A percentile compares a stretch with the other conserved stretches of the same genome.
Conservation (phyloP, 23 red algal species). For the Agarophyton chilense region DNA sequence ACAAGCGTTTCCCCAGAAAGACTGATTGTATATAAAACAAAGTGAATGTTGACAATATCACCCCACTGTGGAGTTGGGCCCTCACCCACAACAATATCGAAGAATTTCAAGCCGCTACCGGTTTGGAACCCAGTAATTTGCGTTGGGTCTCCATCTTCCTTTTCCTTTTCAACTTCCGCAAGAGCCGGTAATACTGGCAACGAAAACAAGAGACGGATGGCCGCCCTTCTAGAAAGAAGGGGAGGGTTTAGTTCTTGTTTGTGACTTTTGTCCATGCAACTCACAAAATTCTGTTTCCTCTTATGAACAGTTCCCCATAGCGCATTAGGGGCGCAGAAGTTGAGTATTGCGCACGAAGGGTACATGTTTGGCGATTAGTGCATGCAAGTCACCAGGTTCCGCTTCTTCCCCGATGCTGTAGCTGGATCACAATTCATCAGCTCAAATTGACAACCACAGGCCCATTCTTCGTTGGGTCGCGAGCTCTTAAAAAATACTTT, state of each 20-base stretch:
- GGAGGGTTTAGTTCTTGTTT: neutral
- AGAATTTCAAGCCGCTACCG: conserved; percentile 67
- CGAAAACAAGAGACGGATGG: neutral
- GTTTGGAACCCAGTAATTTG: conserved; percentile 51
- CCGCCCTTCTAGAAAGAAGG: neutral
- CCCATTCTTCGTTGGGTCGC: too few species aligned
- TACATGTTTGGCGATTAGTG: neutral
- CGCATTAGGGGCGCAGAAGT: neutral
- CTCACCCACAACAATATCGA: conserved; percentile 71
- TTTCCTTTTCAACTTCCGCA: neutral
- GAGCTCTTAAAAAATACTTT: too few species aligned
- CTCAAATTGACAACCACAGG: too few species aligned
- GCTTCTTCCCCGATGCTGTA: too few species aligned
- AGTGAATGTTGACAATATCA: conserved; percentile 86
- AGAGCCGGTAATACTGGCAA: neutral
- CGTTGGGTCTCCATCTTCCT: neutral
- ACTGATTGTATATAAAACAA: conserved; percentile 78
- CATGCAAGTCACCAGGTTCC: too few species aligned
- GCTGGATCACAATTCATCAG: too few species aligned
- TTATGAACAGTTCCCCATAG: neutral
- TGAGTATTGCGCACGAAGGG: neutral
- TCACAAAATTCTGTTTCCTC: neutral
- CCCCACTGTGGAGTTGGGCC: conserved; percentile 89
- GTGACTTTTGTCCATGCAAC: neutral
- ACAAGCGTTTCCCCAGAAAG: conserved; percentile 45